Percentiles rank a stretch among this genome's conserved stretches.
phyloP scores from a whole-genome alignment of 345 rosid species.

The Pistacia vera region DNA sequence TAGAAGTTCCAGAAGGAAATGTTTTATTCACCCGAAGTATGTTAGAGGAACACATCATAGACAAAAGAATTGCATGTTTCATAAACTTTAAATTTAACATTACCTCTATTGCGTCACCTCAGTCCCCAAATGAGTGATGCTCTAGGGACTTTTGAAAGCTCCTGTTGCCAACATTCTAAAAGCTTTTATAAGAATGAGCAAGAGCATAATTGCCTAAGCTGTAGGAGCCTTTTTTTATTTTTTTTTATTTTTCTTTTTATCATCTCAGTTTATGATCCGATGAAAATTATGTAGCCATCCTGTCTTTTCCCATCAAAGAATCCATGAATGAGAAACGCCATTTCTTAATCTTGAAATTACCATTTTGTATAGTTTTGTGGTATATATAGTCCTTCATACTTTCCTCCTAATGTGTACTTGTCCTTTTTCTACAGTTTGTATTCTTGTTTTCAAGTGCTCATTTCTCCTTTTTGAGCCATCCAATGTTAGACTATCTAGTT shows the following conservation, averaged over 20 bases:
- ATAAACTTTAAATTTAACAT: not conserved
- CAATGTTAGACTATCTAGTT: too few relatives aligned
- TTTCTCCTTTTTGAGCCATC: too few relatives aligned
- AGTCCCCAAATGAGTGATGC: not conserved
- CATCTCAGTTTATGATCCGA: not conserved
- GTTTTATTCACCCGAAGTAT: not conserved
- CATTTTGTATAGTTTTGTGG: not conserved
- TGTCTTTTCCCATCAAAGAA: not conserved
- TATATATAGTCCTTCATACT: not conserved
- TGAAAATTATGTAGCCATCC: not conserved
- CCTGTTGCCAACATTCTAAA: not conserved
- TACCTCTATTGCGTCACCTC: not conserved
- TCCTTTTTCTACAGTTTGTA: too few relatives aligned
- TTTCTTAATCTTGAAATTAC: not conserved
- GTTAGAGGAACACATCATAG: not conserved
- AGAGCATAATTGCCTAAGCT: not conserved
- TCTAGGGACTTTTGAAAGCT: not conserved
- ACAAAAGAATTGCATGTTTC: not conserved
- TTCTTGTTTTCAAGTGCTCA: too few relatives aligned
- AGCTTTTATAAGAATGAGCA: not conserved
- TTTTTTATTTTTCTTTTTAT: too few relatives aligned
- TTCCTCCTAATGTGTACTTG: too few relatives aligned
- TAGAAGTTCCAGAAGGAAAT: too few relatives aligned
- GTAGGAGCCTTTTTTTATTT: too few relatives aligned
- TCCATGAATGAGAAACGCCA: not conserved